Evolutionary conservation across 352 stramenopile species (phyloP).

Genomic region (Phytophthora syringae): DNA sequence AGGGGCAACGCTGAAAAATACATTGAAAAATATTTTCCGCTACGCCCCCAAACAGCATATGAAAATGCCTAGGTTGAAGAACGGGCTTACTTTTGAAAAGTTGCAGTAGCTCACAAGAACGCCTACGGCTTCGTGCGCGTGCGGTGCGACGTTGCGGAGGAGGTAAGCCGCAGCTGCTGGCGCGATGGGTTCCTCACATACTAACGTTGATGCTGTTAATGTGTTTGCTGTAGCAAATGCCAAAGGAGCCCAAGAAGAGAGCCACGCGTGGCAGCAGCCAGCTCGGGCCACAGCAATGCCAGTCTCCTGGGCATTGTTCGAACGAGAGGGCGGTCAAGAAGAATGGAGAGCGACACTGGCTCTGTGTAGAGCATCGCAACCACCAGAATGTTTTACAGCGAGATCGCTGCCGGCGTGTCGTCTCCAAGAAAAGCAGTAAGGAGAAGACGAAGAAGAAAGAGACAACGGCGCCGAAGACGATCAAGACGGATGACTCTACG

Average conservation of each 20-base stretch:
- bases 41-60: neutral
- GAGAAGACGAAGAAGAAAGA: neutral
- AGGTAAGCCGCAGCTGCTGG: neutral
- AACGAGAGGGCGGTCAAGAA: neutral
- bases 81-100: slow-evolving; percentile 1
- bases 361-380: neutral
- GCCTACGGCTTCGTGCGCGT: neutral
- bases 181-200: too few relatives aligned
- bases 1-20: neutral
- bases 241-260: slow-evolving; percentile 1
- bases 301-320: neutral
- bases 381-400: slow-evolving; percentile 1
- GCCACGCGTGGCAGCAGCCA: neutral
- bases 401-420: neutral
- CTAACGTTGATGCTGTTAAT: too few relatives aligned
- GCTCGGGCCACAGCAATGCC: neutral
- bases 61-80: neutral
- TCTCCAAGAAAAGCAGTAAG: neutral
- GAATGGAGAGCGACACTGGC: neutral
- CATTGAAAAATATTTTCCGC: slow-evolving; percentile 3
- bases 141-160: neutral
- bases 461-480: too few relatives aligned
- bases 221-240: too few relatives aligned
- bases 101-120: neutral
- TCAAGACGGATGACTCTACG: too few relatives aligned